Base-by-base conservation (phyloP, 345 rosid species). In the Pistacia vera region DNA sequence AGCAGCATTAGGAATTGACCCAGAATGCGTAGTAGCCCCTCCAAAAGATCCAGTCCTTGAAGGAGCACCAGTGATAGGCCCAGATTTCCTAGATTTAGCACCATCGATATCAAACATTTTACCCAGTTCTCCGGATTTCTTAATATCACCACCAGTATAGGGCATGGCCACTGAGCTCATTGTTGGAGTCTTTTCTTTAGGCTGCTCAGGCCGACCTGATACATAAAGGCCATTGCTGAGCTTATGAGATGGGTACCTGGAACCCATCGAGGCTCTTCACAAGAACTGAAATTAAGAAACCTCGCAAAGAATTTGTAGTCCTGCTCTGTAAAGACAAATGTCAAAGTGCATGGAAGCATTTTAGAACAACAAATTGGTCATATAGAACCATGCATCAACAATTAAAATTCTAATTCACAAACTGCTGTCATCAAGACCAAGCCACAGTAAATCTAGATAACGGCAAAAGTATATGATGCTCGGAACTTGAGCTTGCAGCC, bases 181-280 rank as follows among this genome's bases (percentile, higher is more conserved):
- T 71, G 95, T 91, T 12, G 97, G 97, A 79, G 93, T 54, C 75
- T 88, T 88, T 85, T 93, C 98, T 72, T 95, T 95, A 1, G 94
- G 92, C 82, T 90, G 98, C 81, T 95, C 98, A n/a, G 93, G 98
- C 82, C 94, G 91, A 75, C 98, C 97, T 4, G 98, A 95, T 33
- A 95, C 98, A 74, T 83, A 91, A 16, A 95, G 95, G 75, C 98
- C 98, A 82, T 87, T 91, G 85, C 95, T 85, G 70, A 91, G 90
- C 83, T 91, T 82, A 83, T 95, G 98, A 72, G 98, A 95, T 70
- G 93, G 98, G 90, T 87, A 90, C 38, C 98, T 81, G 56, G 92
- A 88, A 87, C 92, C 98, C 98, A 95, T 95, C 87, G 63, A 59
- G 70, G 73, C 80, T 67, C 69, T 71, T 59, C 67, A 13, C 51